Evolutionary conservation across 2,329 filamentous ascomycete species (phyloP).

Genomic region (Aspergillus intermedius): DNA sequence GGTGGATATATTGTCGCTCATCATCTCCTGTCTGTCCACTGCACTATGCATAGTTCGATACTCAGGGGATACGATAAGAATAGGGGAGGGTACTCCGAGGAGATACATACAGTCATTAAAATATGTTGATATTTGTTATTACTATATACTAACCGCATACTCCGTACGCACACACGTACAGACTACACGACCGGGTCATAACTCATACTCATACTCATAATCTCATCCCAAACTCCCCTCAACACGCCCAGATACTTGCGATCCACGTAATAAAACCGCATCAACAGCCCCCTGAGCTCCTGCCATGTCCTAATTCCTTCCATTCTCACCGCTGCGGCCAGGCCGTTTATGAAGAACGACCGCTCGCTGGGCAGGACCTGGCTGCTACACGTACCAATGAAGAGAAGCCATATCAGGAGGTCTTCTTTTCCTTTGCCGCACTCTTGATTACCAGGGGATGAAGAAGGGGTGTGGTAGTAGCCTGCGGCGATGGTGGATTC

Average conservation of each 20-base stretch:
- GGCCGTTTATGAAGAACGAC: conserved; percentile 26
- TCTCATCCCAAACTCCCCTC: conserved; percentile 28
- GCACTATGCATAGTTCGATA: too few species aligned
- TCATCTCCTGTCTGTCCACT: too few species aligned
- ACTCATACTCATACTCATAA: conserved; percentile 12
- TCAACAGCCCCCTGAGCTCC: conserved; percentile 23
- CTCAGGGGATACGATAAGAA: too few species aligned
- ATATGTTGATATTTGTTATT: too few species aligned
- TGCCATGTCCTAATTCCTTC: conserved; percentile 28
- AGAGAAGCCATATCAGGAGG: conserved; percentile 32
- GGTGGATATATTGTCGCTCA: too few species aligned
- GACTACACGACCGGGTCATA: conserved; percentile 6
- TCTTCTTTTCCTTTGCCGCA: conserved; percentile 8
- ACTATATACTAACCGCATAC: not conserved
- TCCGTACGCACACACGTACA: not conserved
- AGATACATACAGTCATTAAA: too few species aligned
- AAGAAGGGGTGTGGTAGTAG: conserved; percentile 23
- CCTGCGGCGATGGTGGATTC: conserved; percentile 27
- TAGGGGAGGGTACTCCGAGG: too few species aligned
- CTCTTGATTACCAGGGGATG: too few species aligned
- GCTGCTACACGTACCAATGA: conserved; percentile 29
- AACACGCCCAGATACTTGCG: conserved; percentile 25
- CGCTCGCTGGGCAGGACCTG: conserved; percentile 18
- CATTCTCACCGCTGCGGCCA: conserved; percentile 21
- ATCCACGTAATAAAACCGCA: conserved; percentile 32